A percentile compares a stretch with the other conserved stretches of the same genome.
Evolutionary conservation across 1,284 basidiomycete genomes (phyloP).

Genomic region (Hymenochaete sp.): DNA sequence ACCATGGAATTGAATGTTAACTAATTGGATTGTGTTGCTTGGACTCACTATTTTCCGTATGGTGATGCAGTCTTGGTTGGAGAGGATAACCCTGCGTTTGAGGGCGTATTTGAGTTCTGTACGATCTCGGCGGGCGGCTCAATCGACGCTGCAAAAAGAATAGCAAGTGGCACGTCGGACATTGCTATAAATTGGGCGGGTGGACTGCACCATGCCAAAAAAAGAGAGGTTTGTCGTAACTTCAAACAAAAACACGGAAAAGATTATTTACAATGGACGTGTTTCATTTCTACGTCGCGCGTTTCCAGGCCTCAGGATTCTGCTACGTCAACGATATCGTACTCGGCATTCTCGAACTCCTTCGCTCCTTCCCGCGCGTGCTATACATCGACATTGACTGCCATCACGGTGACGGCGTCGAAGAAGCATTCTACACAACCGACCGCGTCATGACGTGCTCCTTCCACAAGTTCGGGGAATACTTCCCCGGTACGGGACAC

Average conservation of each 20-base stretch:
- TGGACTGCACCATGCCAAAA: slow-evolving; percentile 96
- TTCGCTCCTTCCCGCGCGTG: slow-evolving; percentile 77
- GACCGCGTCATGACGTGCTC: slow-evolving; percentile 94
- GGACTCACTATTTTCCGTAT: no score
- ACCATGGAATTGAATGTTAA: no score
- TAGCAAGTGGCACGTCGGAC: slow-evolving; percentile 79
- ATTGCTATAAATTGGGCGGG: slow-evolving; percentile 98
- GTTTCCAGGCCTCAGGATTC: slow-evolving; percentile 93
- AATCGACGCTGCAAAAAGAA: slow-evolving; percentile 76
- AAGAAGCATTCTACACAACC: slow-evolving; percentile 97
- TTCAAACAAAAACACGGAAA: no score
- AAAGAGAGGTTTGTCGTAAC: no score
- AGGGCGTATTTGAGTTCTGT: slow-evolving; percentile 96
- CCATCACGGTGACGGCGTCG: slow-evolving; percentile 97
- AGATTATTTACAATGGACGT: no score
- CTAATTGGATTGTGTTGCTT: no score
- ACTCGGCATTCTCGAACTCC: slow-evolving; percentile 80
- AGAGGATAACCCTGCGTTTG: slow-evolving; percentile 95
- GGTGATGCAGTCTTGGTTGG: slow-evolving; percentile 64
- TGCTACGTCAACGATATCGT: slow-evolving; percentile 98
- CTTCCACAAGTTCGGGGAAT: slow-evolving; percentile 96
- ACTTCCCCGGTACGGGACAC: slow-evolving; percentile 91
- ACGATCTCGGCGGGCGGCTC: slow-evolving; percentile 95
- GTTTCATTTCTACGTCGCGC: no score
- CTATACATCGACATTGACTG: slow-evolving; percentile 98